A percentile compares a stretch with the other conserved stretches of the same genome.
phyloP scores from a whole-genome alignment of 1,284 basidiomycete species.

The Phellopilus nigrolimitatus region DNA sequence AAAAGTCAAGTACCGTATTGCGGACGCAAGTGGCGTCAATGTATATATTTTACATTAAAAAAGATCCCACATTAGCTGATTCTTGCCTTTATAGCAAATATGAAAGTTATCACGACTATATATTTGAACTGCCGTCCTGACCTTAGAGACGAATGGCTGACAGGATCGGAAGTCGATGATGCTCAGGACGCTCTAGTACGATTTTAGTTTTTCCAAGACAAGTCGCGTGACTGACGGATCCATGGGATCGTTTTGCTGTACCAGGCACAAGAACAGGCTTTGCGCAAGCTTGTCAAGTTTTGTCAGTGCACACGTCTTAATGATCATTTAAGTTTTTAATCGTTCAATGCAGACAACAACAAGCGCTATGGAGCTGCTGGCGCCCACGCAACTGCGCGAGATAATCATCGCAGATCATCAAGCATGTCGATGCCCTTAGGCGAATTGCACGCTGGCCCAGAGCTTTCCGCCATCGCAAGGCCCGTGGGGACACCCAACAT shows the following conservation, averaged over 20 bases:
- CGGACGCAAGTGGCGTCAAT: slow-evolving; percentile 97
- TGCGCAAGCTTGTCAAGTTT: slow-evolving; percentile 91
- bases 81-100: slow-evolving; percentile 67
- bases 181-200: slow-evolving; percentile 62
- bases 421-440: slow-evolving; percentile 78
- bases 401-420: slow-evolving; percentile 63
- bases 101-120: slow-evolving; percentile 99
- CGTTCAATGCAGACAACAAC: slow-evolving; percentile 57
- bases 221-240: background rate
- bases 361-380: slow-evolving; percentile 72
- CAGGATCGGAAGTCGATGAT: slow-evolving; percentile 89
- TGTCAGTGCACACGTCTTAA: slow-evolving; percentile 48
- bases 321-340: slow-evolving; percentile 1
- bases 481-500: slow-evolving; percentile 73
- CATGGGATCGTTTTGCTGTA: background rate
- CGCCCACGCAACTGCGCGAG: slow-evolving; percentile 46
- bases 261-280: slow-evolving; percentile 95
- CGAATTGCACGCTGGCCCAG: slow-evolving; percentile 69
- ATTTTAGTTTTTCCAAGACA: background rate
- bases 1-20: slow-evolving; percentile 99
- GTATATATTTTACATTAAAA: slow-evolving; percentile 41
- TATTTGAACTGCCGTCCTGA: slow-evolving; percentile 97
- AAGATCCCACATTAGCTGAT: background rate
- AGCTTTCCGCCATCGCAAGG: slow-evolving; percentile 66
- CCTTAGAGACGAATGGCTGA: slow-evolving; percentile 96